phyloP scores from a whole-genome alignment of 331 rosid genomes.

The Pyrus hybrid region DNA sequence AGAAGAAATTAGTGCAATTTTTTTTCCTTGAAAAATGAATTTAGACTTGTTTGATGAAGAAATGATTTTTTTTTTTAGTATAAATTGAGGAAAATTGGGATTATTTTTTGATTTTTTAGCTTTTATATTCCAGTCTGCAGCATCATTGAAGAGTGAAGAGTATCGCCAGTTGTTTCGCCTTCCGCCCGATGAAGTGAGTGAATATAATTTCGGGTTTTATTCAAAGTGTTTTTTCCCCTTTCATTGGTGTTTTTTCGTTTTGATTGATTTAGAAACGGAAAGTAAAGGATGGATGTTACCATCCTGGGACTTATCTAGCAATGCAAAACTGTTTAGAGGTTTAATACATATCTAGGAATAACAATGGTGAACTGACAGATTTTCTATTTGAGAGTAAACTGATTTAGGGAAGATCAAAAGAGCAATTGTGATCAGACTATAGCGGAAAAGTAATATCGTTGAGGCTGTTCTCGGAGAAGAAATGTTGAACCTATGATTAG shows the following conservation, averaged over 20 bases:
- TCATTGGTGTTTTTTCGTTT: background rate
- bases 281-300: background rate
- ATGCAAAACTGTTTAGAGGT: background rate
- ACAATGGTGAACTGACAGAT: background rate
- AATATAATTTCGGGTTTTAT: background rate
- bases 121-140: conserved; percentile 31
- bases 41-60: background rate
- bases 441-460: background rate
- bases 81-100: background rate
- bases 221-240: background rate
- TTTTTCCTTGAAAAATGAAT: background rate
- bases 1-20: background rate
- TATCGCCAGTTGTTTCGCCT: conserved; percentile 94
- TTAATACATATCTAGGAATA: background rate
- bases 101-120: conserved; percentile 2
- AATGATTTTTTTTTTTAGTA: background rate
- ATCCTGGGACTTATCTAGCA: background rate
- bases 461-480: background rate
- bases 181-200: conserved; percentile 82
- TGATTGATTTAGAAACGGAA: background rate
- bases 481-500: background rate
- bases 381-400: background rate
- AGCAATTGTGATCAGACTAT: background rate
- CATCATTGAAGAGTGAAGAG: conserved; percentile 72
- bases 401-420: background rate